Percentiles rank a stretch among this genome's conserved stretches.
phyloP scores from a whole-genome alignment of 495 filamentous ascomycete species.

The Neurospora cerealis region DNA sequence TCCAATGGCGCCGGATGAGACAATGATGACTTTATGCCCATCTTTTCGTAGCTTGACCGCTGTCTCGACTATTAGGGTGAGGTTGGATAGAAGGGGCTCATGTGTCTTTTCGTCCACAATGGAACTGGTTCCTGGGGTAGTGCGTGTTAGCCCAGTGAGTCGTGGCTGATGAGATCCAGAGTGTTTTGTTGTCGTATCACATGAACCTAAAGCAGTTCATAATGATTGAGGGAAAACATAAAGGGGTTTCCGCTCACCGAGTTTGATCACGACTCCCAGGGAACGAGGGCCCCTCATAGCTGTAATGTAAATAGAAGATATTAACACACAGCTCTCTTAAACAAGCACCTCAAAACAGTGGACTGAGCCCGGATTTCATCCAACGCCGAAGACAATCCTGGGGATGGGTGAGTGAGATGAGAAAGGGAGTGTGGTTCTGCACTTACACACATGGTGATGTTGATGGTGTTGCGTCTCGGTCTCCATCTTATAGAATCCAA shows the following conservation, averaged over 20 bases:
- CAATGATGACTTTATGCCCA: conserved; percentile 89
- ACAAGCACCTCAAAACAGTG: neutral
- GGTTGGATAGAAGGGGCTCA: conserved; percentile 84
- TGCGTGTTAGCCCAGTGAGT: neutral
- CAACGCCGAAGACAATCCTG: neutral
- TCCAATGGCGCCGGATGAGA: conserved; percentile 93
- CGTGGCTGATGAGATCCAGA: neutral
- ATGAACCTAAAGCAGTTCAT: neutral
- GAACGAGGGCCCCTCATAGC: conserved; percentile 44
- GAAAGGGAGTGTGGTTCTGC: neutral
- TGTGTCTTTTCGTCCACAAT: conserved; percentile 97
- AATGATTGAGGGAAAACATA: neutral
- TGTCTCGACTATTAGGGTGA: conserved; percentile 87
- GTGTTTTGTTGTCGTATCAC: neutral
- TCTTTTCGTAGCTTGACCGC: conserved; percentile 74
- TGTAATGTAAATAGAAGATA: conserved; percentile 3
- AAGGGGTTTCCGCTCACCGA: conserved; percentile 51
- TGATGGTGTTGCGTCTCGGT: neutral
- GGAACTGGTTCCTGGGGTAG: conserved; percentile 73
- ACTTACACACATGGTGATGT: conserved; percentile 13
- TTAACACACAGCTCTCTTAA: neutral
- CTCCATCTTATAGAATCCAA: conserved; percentile 16
- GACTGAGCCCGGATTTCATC: neutral
- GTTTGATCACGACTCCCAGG: conserved; percentile 82
- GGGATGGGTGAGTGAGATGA: neutral